Evolutionary conservation across 1,139 yeast genomes (phyloP), one percentile per base, ranked within the genome.

Genomic region (Kodamaea sp.): DNA sequence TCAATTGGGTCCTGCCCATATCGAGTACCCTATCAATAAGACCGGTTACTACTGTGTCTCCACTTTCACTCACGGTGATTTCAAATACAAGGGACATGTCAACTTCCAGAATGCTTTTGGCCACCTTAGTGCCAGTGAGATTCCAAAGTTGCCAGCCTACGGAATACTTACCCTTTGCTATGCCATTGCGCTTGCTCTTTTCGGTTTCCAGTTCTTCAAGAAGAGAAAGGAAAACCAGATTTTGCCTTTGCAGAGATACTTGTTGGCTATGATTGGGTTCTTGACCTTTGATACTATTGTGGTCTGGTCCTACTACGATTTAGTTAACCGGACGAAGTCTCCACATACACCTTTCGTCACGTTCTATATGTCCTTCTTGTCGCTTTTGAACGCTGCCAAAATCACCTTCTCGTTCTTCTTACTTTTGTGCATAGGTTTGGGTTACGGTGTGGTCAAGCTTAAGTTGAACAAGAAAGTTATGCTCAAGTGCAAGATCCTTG

Each of bases 41-140:
- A 87, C 97, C 1, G 97, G 97, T 3, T 92, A 85, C 59, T 92
- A 90, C 64, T 92, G 99, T 66, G 83, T 92, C 19, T 80, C 89
- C 2, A 83, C 95, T 0, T 78, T 68, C 12, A 53, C 57, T 10
- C 23, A 12, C 26, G 49, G 53, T 4, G 56, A 57, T 22, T 54
- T 68, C 22, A 64, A 72, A 28, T 92, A 83, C 58, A 60, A 70
- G 33, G 87, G 92, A 9, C 63, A 65, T 15, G 82, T 84, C 26
- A 80, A 81, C 51, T 92, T 87, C 63, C 94, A 88, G 63, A 90
- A 89, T 61, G 87, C 97, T 3, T 92, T 76, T 61, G 98, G 98
- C 36, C 78, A 86, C 43, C 69, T 92, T 41, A 78, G 95, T 24
- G 98, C 96, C 4, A 72, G 92, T 33, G 96, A 92, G 57, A 83